phyloP scores from a whole-genome alignment of 805 yeast species.

The Kazachstania martiniae region DNA sequence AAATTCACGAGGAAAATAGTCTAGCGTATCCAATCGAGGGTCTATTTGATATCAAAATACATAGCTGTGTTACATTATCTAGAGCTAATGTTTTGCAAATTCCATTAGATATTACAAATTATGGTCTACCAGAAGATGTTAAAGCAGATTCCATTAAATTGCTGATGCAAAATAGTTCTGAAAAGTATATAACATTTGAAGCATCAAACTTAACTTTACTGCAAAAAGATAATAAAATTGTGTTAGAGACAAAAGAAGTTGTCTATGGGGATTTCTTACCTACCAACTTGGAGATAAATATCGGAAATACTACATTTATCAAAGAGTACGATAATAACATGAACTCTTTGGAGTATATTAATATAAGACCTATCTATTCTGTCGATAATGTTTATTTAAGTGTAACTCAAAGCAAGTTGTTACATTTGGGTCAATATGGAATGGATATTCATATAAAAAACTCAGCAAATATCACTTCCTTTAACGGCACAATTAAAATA shows the following conservation, averaged over 20 bases:
- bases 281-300: slow-evolving; percentile 13
- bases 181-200: too few species aligned
- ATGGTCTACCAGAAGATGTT: slow-evolving; percentile 12
- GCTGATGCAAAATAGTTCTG: slow-evolving; percentile 8
- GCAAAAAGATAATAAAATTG: slow-evolving; percentile 9
- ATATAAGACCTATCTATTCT: slow-evolving; percentile 11
- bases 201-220: too few species aligned
- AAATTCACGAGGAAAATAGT: slow-evolving; percentile 6
- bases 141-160: slow-evolving; percentile 12
- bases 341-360: slow-evolving; percentile 2
- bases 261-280: slow-evolving; percentile 17
- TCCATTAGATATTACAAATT: slow-evolving; percentile 9
- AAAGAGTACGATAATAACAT: slow-evolving; percentile 13
- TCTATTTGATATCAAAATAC: slow-evolving; percentile 11
- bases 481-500: slow-evolving; percentile 2
- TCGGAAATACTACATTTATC: slow-evolving; percentile 19
- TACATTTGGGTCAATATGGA: slow-evolving; percentile 13
- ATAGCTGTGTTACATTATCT: slow-evolving; percentile 2
- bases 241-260: slow-evolving; percentile 15
- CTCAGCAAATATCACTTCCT: slow-evolving; percentile 2
- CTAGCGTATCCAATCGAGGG: slow-evolving; percentile 19
- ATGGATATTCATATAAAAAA: slow-evolving; percentile 10
- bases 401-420: slow-evolving; percentile 9
- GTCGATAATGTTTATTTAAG: slow-evolving; percentile 11
- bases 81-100: slow-evolving; percentile 15